These are phyloP conservation scores for Heliosperma pusillum DNA, from an alignment of 148 eudicot genomes.

Conservation along the genomic window DNA sequence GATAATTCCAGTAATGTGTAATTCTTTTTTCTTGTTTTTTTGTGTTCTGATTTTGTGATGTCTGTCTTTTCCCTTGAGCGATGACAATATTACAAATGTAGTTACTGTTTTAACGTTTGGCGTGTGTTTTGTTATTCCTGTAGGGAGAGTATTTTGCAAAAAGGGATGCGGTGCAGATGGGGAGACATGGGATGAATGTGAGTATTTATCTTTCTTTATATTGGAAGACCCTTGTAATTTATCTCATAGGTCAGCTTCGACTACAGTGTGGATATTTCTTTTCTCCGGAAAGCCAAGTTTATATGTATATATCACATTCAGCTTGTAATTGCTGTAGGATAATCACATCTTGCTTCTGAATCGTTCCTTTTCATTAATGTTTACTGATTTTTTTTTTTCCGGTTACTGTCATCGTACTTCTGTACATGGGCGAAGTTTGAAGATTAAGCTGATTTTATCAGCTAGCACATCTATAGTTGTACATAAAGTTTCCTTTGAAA, in stretches of 20 bases:
- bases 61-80: neutral
- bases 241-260: constrained; percentile 6
- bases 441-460: neutral
- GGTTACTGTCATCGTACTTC: too few relatives aligned
- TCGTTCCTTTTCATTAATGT: neutral
- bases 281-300: neutral
- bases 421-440: neutral
- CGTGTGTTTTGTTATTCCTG: constrained; percentile 17
- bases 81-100: neutral
- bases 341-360: neutral
- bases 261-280: neutral
- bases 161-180: constrained; percentile 91
- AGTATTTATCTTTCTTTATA: constrained; percentile 30
- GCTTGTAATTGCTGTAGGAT: neutral
- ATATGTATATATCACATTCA: neutral
- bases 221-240: constrained; percentile 8
- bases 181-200: constrained; percentile 95
- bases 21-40: neutral
- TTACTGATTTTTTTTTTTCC: neutral
- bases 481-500: neutral
- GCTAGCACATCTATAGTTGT: neutral
- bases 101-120: neutral
- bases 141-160: constrained; percentile 98
- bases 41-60: too few relatives aligned
- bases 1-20: neutral